phyloP scores from a whole-genome alignment of 257 asterid species.

The Eustoma russellianum region DNA sequence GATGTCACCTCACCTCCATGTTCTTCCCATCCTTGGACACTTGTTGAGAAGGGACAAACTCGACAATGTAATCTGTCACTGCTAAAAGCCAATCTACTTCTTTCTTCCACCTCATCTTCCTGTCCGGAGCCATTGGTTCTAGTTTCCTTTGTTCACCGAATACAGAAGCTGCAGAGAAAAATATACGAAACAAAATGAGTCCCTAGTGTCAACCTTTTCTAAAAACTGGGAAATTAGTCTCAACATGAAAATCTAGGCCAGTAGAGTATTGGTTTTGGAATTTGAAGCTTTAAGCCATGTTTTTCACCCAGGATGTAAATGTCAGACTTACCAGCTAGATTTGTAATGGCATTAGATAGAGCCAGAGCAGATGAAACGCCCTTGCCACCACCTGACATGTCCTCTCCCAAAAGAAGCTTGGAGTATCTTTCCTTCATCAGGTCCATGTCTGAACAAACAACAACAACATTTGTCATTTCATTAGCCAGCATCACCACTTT shows the following conservation, averaged over 20 bases:
- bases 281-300: neutral
- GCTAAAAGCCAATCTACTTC: conserved; percentile 79
- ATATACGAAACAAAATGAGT: neutral
- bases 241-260: no score
- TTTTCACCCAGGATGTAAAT: neutral
- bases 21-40: conserved; percentile 53
- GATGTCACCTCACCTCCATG: conserved; percentile 47
- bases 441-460: conserved; percentile 43
- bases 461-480: neutral
- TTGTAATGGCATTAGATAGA: conserved; percentile 76
- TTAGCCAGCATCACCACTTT: neutral
- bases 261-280: neutral
- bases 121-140: conserved; percentile 69
- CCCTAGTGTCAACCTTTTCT: no score
- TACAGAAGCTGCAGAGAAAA: conserved; percentile 52
- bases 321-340: conserved; percentile 60
- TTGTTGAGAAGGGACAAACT: conserved; percentile 75
- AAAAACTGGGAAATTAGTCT: no score
- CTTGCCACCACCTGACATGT: conserved; percentile 92
- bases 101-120: conserved; percentile 70
- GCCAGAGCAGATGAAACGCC: conserved; percentile 94
- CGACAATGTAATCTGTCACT: conserved; percentile 77
- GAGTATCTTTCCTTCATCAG: conserved; percentile 69
- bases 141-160: conserved; percentile 73
- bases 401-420: conserved; percentile 81